A percentile compares a stretch with the other conserved stretches of the same genome.
phyloP scores from a whole-genome alignment of 2,329 filamentous ascomycete species.

The Claviceps spartinae region DNA sequence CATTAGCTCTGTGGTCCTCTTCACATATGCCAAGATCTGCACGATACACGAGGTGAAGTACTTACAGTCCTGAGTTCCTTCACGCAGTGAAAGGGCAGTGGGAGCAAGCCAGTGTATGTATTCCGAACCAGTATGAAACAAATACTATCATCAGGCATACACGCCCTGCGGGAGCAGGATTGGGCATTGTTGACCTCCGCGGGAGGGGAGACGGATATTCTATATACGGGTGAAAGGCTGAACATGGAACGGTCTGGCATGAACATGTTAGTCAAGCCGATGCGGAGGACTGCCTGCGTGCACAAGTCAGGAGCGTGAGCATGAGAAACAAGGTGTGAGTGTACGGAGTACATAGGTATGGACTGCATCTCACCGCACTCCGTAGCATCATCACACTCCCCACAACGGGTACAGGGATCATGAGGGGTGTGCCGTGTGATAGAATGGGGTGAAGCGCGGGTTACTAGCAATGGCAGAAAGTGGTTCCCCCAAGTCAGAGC shows the following conservation, averaged over 20 bases:
- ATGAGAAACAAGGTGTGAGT: neutral
- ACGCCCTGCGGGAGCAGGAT: conserved; percentile 6
- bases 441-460: neutral
- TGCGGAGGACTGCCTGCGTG: neutral
- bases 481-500: neutral
- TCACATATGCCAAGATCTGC: neutral
- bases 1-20: neutral
- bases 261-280: neutral
- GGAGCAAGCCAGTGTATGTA: neutral
- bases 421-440: neutral
- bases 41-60: neutral
- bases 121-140: neutral
- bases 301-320: neutral
- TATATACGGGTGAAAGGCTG: conserved; percentile 1
- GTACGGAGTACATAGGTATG: conserved; percentile 1
- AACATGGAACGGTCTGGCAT: neutral
- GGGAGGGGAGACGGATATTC: conserved; percentile 3
- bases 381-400: neutral
- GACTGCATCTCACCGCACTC: neutral
- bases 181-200: neutral
- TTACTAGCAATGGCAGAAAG: neutral
- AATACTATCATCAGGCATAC: conserved; percentile 2
- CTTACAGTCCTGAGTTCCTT: neutral
- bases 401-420: conserved; percentile 1
- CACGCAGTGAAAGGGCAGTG: neutral